Evolutionary conservation across 805 yeast genomes (phyloP).

Genomic region (Barnettozyma vustinii): DNA sequence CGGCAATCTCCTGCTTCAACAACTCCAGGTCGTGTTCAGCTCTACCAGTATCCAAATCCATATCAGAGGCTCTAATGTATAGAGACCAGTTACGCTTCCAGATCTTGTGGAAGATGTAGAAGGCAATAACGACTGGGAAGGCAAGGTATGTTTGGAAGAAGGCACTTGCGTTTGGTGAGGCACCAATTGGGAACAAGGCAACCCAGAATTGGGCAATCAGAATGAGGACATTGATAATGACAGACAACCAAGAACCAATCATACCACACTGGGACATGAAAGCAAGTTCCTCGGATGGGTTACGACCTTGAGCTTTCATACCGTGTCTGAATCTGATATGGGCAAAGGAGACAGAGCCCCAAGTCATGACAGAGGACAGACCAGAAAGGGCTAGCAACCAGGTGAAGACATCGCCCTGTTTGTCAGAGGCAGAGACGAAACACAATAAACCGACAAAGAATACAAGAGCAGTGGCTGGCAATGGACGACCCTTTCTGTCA

Average conservation of each 20-base stretch:
- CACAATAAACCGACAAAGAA: conserved; percentile 49
- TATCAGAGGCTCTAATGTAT: conserved; percentile 39
- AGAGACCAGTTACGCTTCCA: conserved; percentile 37
- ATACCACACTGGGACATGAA: conserved; percentile 69
- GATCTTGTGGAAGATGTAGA: conserved; percentile 36
- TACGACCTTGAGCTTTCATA: conserved; percentile 54
- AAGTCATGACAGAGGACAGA: conserved; percentile 68
- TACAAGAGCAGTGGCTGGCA: conserved; percentile 40
- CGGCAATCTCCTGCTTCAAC: conserved; percentile 51
- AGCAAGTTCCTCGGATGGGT: conserved; percentile 55
- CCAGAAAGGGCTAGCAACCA: conserved; percentile 81
- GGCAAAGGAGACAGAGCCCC: conserved; percentile 69
- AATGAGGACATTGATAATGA: conserved; percentile 51
- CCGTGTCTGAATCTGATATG: conserved; percentile 67
- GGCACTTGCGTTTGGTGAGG: conserved; percentile 19
- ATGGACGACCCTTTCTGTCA: conserved; percentile 49
- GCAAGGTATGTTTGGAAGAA: conserved; percentile 38
- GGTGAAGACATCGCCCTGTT: conserved; percentile 53
- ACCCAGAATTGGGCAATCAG: conserved; percentile 78
- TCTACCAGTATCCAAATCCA: conserved; percentile 61
- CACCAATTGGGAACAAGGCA: conserved; percentile 40
- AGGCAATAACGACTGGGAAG: conserved; percentile 34
- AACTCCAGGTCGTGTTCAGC: conserved; percentile 54
- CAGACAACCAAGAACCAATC: conserved; percentile 61
- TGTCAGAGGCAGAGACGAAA: conserved; percentile 55